Base-by-base conservation (phyloP, 768 basidiomycete genomes). In the Suillus fuscotomentosus region DNA sequence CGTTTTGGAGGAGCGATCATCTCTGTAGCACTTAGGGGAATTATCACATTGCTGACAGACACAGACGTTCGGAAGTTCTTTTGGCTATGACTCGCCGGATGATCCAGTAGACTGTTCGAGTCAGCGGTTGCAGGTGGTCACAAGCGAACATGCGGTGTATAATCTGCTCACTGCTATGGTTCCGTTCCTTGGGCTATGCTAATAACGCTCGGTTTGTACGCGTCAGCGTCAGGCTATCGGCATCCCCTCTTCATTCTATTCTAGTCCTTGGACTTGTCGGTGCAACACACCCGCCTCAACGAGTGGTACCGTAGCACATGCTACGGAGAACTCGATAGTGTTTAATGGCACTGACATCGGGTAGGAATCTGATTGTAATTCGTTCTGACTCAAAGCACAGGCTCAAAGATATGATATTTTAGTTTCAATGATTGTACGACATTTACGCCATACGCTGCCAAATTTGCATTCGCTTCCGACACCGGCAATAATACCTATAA, bases 261-360 rank as follows among this genome's bases (percentile, higher is more conserved):
- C 69, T 17, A 73, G 75, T 17, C 73, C 82, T 3, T 88, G 80
- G 80, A 84, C 83, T 14, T 88, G 87, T 68, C 79, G 86, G 34
- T 88, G 31, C 31, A 31, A 86, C 71, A 88, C 71, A 64, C 75
- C 78, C 5, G 82, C 85, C 60, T 83, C 83, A 8, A 82, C 83
- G 0, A 65, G 67, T 5, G 75, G 75, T 17, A 75, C 75, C 10
- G 82, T 84, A 2, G 72, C 59, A 2, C 86, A 88, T 66, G 81
- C 87, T 8, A 80, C 88, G 1, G 88, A 87, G 70, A 87, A 88
- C 67, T 88, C 83, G 83, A 86, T 86, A 84, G 84, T 88, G 86
- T 88, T 86, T 75, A 71, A 73, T 27, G 87, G 88, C 2, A 82
- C 79, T 1, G 83, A 83, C 63, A 86, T 86, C 42, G 87, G 88